Evolutionary conservation across 345 rosid genomes (phyloP).

Genomic region (Lepidium didymum): DNA sequence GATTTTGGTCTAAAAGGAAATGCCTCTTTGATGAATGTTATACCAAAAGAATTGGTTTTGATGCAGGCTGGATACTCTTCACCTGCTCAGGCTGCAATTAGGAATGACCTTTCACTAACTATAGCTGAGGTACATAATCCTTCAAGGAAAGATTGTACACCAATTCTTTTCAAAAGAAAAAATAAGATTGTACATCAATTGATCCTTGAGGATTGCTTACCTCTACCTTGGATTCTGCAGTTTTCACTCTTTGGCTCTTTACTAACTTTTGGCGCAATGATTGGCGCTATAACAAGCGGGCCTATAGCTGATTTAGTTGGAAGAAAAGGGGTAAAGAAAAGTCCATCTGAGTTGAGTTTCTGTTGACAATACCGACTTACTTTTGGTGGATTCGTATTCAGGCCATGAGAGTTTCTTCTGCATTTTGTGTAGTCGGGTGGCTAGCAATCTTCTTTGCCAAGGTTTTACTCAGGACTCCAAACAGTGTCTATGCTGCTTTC

Average conservation of each 20-base stretch:
- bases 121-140: conserved; percentile 46
- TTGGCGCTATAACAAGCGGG: conserved; percentile 87
- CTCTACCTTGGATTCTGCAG: conserved; percentile 33
- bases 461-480: conserved; percentile 31
- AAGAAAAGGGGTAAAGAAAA: conserved; percentile 66
- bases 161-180: neutral
- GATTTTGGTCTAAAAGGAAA: neutral
- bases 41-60: neutral
- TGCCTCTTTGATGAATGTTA: conserved; percentile 1
- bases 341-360: neutral
- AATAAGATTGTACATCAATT: neutral
- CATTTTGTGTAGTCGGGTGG: conserved; percentile 69
- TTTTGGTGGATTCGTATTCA: conserved; percentile 27
- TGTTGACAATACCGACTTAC: neutral
- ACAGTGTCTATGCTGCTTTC: neutral
- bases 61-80: conserved; percentile 87
- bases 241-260: conserved; percentile 83
- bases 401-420: conserved; percentile 73
- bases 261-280: conserved; percentile 88
- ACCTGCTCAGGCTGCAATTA: conserved; percentile 77
- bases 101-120: conserved; percentile 56
- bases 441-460: conserved; percentile 80
- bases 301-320: conserved; percentile 77
- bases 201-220: neutral
- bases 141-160: neutral